Base-by-base conservation (phyloP, 1,139 yeast genomes). In the Pichia norvegensis region DNA sequence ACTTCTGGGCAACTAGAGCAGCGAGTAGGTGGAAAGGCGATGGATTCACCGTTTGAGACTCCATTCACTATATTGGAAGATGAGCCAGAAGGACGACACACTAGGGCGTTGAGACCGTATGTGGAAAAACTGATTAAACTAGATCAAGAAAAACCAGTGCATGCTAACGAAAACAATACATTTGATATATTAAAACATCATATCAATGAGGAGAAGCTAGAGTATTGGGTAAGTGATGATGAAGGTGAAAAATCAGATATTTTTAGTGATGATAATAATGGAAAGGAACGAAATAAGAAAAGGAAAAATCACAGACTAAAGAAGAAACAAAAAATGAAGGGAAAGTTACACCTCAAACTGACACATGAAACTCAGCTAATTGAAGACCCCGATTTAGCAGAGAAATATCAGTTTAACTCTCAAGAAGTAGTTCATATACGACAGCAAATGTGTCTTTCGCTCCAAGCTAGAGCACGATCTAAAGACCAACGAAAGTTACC, bases 141-240 rank as follows among this genome's bases (percentile, higher is more conserved):
- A 2, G 46, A 48, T n/a, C 31, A 16, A 0, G 35, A 22, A 8
- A 22, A 41, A 5, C 42, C 48, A 3, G 38, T 43, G 1, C 41
- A 46, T 21, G 33, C 49, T 29, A 58, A 58, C 35, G 46, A 51
- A 1, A 43, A 45, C 13, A 56, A 56, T 33, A 41, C 56, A 29
- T 42, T 48, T n/a, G 41, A 43, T 16, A 21, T 33, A 6, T 8
- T 37, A 23, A 27, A 46, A 5, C 49, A 53, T 41, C 50, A 50
- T 0, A 42, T 53, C 1, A 38, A 49, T 13, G 59, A 55, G 16
- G 42, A 40, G 5, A 46, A 57, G 0, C 47, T 44, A 14, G 62
- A 58, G 38, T 37, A 40, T 8, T 57, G 62, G 61, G 13, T 53
- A 5, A 20, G 37, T 13, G 50, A 47, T 29, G 37, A 36, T 10